Conservation (phyloP, 352 stramenopile genomes). For the Globisporangium mamillatum region DNA sequence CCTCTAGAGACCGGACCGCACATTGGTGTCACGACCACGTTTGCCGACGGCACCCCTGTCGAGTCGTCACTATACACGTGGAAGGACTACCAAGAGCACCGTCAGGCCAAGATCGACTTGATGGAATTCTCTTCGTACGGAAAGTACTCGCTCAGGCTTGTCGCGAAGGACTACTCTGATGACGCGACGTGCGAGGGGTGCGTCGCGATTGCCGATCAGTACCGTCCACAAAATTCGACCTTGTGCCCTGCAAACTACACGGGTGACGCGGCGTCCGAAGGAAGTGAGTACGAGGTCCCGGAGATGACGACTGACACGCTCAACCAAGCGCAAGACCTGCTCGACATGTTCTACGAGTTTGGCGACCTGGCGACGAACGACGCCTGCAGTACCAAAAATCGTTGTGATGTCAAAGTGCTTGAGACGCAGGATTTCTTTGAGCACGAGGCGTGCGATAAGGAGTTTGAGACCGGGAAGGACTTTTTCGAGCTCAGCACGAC, state of each 20-base stretch:
- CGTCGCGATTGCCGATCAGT: conserved; percentile 50
- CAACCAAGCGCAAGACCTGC: conserved; percentile 18
- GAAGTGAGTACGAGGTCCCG: conserved; percentile 7
- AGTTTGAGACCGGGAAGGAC: conserved; percentile 15
- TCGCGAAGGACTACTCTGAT: conserved; percentile 45
- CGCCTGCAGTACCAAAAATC: conserved; percentile 35
- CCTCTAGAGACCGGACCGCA: not conserved
- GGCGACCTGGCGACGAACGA: conserved; percentile 45
- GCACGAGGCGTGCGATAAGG: conserved; percentile 18
- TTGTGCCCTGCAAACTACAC: conserved; percentile 40
- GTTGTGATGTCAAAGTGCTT: conserved; percentile 37
- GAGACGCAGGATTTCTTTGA: conserved; percentile 17
- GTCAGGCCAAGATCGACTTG: conserved; percentile 34
- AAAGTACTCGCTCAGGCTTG: conserved; percentile 54
- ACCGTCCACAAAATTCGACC: conserved; percentile 36
- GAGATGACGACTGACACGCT: conserved; percentile 38
- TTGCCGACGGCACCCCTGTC: conserved; percentile 10
- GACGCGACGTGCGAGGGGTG: conserved; percentile 46
- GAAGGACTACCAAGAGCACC: conserved; percentile 49
- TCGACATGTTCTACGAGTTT: conserved; percentile 41
- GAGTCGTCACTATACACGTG: conserved; percentile 34
- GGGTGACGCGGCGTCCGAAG: conserved; percentile 19
- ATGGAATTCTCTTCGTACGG: conserved; percentile 42
- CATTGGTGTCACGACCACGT: conserved; percentile 14
- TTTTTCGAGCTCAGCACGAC: conserved; percentile 36